These are phyloP conservation scores for Cladophialophora exuberans DNA, from an alignment of 2,329 filamentous ascomycete species.

Conservation along the genomic window DNA sequence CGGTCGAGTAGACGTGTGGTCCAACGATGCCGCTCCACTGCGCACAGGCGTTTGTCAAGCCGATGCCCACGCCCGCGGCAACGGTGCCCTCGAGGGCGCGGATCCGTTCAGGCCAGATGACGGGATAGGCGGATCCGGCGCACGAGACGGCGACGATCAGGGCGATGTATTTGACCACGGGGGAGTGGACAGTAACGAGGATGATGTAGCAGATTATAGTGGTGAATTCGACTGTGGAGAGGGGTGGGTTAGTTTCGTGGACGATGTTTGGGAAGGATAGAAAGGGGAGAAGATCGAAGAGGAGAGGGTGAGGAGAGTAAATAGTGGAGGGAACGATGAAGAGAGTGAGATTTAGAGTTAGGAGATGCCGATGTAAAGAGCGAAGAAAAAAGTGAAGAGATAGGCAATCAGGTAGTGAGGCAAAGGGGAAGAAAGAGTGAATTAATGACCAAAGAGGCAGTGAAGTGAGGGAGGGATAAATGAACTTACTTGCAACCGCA, in stretches of 20 bases:
- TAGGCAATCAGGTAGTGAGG: no score
- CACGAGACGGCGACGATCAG: conserved; percentile 34
- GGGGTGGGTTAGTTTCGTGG: no score
- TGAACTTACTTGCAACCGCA: conserved; percentile 39
- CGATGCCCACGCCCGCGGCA: conserved; percentile 46
- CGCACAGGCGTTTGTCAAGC: conserved; percentile 48
- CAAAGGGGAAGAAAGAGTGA: no score
- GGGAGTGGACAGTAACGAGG: conserved; percentile 21
- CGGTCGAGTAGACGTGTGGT: conserved; percentile 46
- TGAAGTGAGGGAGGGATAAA: no score
- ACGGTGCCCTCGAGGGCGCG: conserved; percentile 46
- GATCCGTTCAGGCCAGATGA: conserved; percentile 51
- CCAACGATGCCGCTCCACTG: conserved; percentile 49
- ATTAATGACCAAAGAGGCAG: no score
- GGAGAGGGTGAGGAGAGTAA: neutral
- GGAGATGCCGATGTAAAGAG: no score
- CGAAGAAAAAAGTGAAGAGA: no score
- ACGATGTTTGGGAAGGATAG: no score
- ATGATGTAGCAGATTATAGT: conserved; percentile 28
- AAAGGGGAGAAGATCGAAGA: neutral
- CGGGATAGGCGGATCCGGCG: conserved; percentile 47
- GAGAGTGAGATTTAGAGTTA: no score
- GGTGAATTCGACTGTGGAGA: conserved; percentile 19
- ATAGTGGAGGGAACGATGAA: no score
- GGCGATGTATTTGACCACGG: conserved; percentile 23